Percentiles rank a stretch among this genome's conserved stretches.
Conservation (phyloP, 805 yeast species). For the Jamesozyma gamospora region DNA sequence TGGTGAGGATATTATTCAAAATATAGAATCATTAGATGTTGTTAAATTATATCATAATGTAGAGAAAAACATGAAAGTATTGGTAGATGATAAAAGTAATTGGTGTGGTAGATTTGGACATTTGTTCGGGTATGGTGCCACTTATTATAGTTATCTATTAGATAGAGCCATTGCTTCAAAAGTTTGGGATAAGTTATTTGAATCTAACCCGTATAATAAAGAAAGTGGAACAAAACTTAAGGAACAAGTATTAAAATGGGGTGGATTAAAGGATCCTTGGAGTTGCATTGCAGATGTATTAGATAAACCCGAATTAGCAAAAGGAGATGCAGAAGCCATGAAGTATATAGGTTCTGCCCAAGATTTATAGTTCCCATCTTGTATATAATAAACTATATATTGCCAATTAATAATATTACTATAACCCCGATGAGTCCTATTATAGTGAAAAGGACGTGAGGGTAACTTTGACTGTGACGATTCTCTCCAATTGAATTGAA, state of each 20-base stretch:
- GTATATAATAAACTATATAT: not conserved
- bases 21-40: slow-evolving; percentile 41
- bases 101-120: slow-evolving; percentile 97
- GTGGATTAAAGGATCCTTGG: slow-evolving; percentile 91
- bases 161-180: slow-evolving; percentile 88
- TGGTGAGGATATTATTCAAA: slow-evolving; percentile 27
- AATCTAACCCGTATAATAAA: slow-evolving; percentile 56
- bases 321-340: slow-evolving; percentile 71
- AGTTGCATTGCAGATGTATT: slow-evolving; percentile 69
- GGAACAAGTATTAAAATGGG: slow-evolving; percentile 73
- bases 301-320: slow-evolving; percentile 46
- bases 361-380: slow-evolving; percentile 7
- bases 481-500: too few relatives aligned
- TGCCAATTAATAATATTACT: not conserved
- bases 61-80: slow-evolving; percentile 49
- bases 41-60: slow-evolving; percentile 54
- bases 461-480: too few relatives aligned
- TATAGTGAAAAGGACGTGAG: too few relatives aligned
- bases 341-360: slow-evolving; percentile 33
- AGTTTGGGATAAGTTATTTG: slow-evolving; percentile 69
- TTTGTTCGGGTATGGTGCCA: slow-evolving; percentile 84
- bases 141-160: slow-evolving; percentile 81
- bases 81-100: slow-evolving; percentile 58
- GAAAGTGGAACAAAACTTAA: slow-evolving; percentile 69
- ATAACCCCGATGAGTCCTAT: too few relatives aligned